A percentile compares a stretch with the other conserved stretches of the same genome.
phyloP scores from a whole-genome alignment of 2,329 filamentous ascomycete species.

The Penicillium sp. region DNA sequence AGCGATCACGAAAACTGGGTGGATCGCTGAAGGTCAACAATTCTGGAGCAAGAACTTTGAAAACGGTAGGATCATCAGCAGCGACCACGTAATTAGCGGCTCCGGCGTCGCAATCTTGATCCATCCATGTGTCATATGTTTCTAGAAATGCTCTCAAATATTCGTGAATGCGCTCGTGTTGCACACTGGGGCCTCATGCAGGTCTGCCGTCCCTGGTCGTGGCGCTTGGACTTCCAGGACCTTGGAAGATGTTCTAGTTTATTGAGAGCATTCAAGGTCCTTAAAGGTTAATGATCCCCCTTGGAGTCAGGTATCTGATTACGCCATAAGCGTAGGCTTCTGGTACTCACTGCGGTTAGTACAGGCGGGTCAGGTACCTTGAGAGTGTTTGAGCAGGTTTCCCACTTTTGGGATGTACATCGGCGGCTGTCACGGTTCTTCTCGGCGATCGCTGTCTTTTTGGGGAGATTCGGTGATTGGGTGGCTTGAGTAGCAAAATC shows the following conservation, averaged over 20 bases:
- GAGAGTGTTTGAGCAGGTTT: slow-evolving; percentile 36
- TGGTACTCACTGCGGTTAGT: background rate
- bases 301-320: background rate
- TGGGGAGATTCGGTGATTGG: background rate
- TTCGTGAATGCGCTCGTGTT: background rate
- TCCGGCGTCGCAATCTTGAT: slow-evolving; percentile 7
- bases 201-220: background rate
- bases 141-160: background rate
- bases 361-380: slow-evolving; percentile 24
- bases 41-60: background rate
- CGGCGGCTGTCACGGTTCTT: slow-evolving; percentile 20
- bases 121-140: background rate
- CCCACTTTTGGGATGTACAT: slow-evolving; percentile 10
- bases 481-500: background rate
- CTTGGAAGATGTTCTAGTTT: background rate
- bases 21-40: background rate
- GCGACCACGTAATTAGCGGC: slow-evolving; percentile 1
- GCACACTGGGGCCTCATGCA: background rate
- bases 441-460: background rate
- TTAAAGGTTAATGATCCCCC: background rate
- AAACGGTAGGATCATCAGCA: slow-evolving; percentile 5
- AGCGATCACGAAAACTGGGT: slow-evolving; percentile 1
- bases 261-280: slow-evolving; percentile 1
- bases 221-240: background rate
- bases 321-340: background rate